Evolutionary conservation across 2,329 filamentous ascomycete genomes (phyloP).

Genomic region (Microdochium nivale): DNA sequence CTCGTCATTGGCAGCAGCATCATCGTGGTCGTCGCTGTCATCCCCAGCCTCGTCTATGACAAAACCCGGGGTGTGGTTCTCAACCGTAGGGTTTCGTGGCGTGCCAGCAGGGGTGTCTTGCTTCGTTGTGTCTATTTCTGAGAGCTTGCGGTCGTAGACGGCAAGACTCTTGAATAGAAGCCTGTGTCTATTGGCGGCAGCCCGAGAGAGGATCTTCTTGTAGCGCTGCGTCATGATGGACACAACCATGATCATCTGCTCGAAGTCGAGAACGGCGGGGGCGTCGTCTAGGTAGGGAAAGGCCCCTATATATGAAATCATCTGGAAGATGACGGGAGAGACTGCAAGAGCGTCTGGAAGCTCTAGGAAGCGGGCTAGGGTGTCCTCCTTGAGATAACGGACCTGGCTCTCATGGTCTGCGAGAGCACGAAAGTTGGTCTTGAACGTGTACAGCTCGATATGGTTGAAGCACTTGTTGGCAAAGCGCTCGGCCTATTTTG

Average conservation of each 20-base stretch:
- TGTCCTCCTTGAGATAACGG: conserved; percentile 61
- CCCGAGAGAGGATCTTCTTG: conserved; percentile 50
- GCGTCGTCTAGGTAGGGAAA: conserved; percentile 67
- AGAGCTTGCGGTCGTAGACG: conserved; percentile 55
- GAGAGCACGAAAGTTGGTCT: conserved; percentile 63
- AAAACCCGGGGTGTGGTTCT: conserved; percentile 28
- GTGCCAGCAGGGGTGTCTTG: conserved; percentile 3
- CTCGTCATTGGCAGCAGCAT: conserved; percentile 38
- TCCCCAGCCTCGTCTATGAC: conserved; percentile 35
- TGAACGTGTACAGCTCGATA: conserved; percentile 65
- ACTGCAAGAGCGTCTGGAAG: conserved; percentile 61
- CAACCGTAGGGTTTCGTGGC: not conserved
- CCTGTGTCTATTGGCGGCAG: conserved; percentile 49
- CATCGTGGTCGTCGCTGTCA: conserved; percentile 31
- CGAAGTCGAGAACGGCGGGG: conserved; percentile 59
- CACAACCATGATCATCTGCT: conserved; percentile 64
- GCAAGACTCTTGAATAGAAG: conserved; percentile 65
- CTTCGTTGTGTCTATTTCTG: conserved; percentile 15
- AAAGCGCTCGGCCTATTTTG: conserved; percentile 48
- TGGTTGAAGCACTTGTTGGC: conserved; percentile 62
- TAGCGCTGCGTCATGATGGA: conserved; percentile 66
- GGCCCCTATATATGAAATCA: conserved; percentile 61
- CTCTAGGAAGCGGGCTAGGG: conserved; percentile 62
- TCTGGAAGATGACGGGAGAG: conserved; percentile 62
- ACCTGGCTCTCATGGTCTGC: conserved; percentile 55